phyloP scores from a whole-genome alignment of 192 early-diverging fungal genomes.

The Coemansia sp. region DNA sequence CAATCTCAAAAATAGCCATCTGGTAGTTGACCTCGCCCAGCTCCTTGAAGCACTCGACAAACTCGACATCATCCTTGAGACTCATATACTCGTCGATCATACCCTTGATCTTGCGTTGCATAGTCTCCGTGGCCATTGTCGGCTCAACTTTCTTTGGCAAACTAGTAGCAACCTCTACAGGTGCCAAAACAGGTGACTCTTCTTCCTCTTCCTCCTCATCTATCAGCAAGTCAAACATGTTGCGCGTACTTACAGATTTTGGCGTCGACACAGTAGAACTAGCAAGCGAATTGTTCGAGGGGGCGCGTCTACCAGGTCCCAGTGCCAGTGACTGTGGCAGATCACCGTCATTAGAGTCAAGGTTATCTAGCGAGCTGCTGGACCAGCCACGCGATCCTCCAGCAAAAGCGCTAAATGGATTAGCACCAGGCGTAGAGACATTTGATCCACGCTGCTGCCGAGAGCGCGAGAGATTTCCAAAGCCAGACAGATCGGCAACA shows the following conservation, averaged over 20 bases:
- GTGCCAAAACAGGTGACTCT: constrained; percentile 14
- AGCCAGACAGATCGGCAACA: constrained; percentile 70
- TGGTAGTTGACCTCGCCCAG: constrained; percentile 55
- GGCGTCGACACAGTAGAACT: constrained; percentile 15
- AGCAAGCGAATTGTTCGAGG: neutral
- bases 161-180: constrained; percentile 23
- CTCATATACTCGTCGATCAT: constrained; percentile 60
- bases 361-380: constrained; percentile 20
- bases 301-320: constrained; percentile 25
- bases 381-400: constrained; percentile 50
- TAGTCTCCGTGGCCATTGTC: constrained; percentile 21
- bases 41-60: constrained; percentile 60
- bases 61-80: constrained; percentile 53
- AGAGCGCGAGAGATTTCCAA: constrained; percentile 69
- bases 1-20: constrained; percentile 52
- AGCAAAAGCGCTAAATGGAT: constrained; percentile 15
- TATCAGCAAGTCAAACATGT: constrained; percentile 22
- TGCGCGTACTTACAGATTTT: constrained; percentile 23
- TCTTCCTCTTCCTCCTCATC: neutral
- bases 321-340: constrained; percentile 21
- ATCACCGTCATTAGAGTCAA: constrained; percentile 26
- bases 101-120: constrained; percentile 29
- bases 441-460: constrained; percentile 48
- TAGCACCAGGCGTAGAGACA: neutral
- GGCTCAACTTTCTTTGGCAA: constrained; percentile 23